Evolutionary conservation across 2,329 filamentous ascomycete genomes (phyloP), one percentile per base, ranked within the genome.

Genomic region (Ophiostoma montium): DNA sequence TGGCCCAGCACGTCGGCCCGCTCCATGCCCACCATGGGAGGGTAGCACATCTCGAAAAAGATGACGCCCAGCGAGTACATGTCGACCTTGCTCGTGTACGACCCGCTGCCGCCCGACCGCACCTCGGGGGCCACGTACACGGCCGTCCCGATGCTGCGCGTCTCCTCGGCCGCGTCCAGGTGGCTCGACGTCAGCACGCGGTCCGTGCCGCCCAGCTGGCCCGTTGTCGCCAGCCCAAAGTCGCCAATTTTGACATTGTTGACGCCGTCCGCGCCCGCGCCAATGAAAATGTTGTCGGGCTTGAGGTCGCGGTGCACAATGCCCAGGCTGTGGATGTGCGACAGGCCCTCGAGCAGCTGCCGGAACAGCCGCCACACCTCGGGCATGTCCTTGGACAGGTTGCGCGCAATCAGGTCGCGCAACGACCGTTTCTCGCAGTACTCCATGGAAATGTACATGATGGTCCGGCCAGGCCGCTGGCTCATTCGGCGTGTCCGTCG

Each of bases 21-120:
- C 57, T 82, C 74, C 76, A 82, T 82, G 5, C 78, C 78, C 11
- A 70, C 56, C 61, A 81, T 70, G 0, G 77, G 71, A 32, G 70
- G 65, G 55, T 81, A 89, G 59, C 85, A 94, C 92, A 98, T 98
- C 65, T 98, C 92, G 57, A 95, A 96, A 67, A 98, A 94, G 50
- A 98, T 96, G 54, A 98, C 85, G 0, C 92, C 92, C 38, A 98
- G 72, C 0, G 90, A 95, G 62, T 92, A 98, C 90, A 98, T 96
- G 0, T 98, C 92, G 1, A 96, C 89, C 64, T 95, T 96, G 50
- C 86, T 82, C 52, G 86, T 94, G 62, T 96, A 96, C 53, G 81
- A 81, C 3, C 83, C 84, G 31, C 75, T 75, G 6, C 80, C 80
- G 6, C 76, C 76, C 1, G 86, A 87, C 52, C 84, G 80, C 50